Percentiles rank a stretch among this genome's conserved stretches.
Conservation (phyloP, 352 stramenopile species). For the Poterioochromonas sp. region DNA sequence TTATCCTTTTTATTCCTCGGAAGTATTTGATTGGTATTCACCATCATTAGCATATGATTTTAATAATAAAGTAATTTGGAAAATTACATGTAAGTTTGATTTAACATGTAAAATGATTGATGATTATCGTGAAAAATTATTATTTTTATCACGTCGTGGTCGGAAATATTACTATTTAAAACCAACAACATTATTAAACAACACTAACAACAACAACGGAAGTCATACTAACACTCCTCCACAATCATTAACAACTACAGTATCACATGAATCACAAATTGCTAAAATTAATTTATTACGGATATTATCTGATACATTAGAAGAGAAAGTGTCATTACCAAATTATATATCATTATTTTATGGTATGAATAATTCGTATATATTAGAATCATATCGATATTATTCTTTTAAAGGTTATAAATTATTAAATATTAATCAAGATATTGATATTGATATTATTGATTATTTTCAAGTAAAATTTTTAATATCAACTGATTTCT, state of each 20-base stretch:
- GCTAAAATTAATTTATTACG: no score
- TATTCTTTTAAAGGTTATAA: not conserved
- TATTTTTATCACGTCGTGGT: slow-evolving; percentile 1
- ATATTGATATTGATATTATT: not conserved
- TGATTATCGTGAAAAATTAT: not conserved
- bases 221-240: not conserved
- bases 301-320: no score
- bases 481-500: no score
- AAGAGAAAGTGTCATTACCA: not conserved
- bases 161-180: not conserved
- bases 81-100: not conserved
- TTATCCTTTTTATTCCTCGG: not conserved
- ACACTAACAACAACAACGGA: no score
- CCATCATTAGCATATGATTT: not conserved
- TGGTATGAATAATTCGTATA: not conserved
- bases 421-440: not conserved
- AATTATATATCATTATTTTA: not conserved
- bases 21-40: not conserved
- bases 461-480: no score
- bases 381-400: not conserved
- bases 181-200: no score
- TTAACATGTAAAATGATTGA: not conserved
- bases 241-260: not conserved
- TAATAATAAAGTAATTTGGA: not conserved
- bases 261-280: not conserved